phyloP scores from a whole-genome alignment of 2,329 filamentous ascomycete genomes.

The Penicillium sp. region DNA sequence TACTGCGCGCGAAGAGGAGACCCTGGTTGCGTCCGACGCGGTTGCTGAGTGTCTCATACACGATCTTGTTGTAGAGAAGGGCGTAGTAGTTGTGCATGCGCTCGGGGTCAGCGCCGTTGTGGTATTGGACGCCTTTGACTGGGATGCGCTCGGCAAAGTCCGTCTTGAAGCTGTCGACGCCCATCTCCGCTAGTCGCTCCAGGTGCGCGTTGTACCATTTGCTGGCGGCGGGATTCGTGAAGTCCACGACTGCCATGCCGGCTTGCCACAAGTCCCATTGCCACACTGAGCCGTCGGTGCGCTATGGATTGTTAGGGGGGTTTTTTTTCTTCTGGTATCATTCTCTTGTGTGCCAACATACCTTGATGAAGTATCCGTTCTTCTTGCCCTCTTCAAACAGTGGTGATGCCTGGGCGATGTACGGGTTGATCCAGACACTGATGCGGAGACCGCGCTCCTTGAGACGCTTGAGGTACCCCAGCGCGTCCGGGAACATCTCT shows the following conservation, averaged over 20 bases:
- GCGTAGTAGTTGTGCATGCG: constrained; percentile 77
- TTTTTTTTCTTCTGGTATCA: not conserved
- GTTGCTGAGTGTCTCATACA: constrained; percentile 64
- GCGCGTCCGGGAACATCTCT: constrained; percentile 66
- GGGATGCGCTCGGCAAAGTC: constrained; percentile 74
- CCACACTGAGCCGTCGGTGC: constrained; percentile 67
- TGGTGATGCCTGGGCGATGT: constrained; percentile 67
- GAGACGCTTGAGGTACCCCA: constrained; percentile 61
- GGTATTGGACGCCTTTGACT: constrained; percentile 62
- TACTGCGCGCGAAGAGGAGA: constrained; percentile 66
- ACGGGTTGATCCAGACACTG: constrained; percentile 75
- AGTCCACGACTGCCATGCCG: constrained; percentile 71
- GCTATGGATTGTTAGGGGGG: constrained; percentile 27
- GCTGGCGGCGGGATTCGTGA: constrained; percentile 68
- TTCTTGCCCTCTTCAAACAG: constrained; percentile 61
- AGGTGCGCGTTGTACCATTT: constrained; percentile 65
- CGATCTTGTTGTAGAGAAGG: constrained; percentile 68
- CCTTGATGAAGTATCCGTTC: constrained; percentile 66
- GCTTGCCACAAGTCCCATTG: constrained; percentile 78
- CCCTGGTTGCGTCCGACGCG: constrained; percentile 52
- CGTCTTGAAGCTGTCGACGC: constrained; percentile 71
- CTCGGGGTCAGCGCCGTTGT: constrained; percentile 59
- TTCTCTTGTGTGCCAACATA: constrained; percentile 8
- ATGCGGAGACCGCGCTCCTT: constrained; percentile 65
- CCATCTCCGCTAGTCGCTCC: constrained; percentile 63